Evolutionary conservation across 140 eudicot genomes (phyloP).

Genomic region (Flaveria floridana): DNA sequence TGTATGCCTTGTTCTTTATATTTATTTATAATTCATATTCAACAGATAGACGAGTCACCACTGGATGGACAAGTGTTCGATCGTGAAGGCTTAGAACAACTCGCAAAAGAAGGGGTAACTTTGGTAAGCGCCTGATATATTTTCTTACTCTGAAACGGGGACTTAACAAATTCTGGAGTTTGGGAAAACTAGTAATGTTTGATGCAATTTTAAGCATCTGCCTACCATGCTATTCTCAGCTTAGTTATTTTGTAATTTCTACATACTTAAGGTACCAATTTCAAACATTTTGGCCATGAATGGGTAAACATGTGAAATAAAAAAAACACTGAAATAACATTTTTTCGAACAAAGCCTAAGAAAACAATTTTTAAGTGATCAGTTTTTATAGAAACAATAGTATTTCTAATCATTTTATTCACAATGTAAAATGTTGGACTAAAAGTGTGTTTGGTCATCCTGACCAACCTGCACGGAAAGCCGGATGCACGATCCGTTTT

Average conservation of each 20-base stretch:
- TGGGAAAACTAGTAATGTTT: neutral
- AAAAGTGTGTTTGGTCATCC: neutral
- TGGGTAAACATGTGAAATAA: neutral
- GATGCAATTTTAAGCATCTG: neutral
- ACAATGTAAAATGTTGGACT: neutral
- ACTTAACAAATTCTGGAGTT: neutral
- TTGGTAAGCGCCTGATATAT: conserved; percentile 44
- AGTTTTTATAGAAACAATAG: neutral
- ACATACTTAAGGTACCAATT: neutral
- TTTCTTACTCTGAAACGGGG: neutral
- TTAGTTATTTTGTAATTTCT: neutral
- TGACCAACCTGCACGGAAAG: neutral
- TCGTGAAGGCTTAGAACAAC: conserved; percentile 89
- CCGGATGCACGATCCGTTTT: neutral
- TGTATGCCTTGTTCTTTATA: conserved; percentile 2
- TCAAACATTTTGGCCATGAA: conserved; percentile 1
- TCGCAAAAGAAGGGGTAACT: conserved; percentile 93
- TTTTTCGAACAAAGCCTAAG: neutral
- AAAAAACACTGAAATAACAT: neutral
- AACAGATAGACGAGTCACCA: conserved; percentile 95
- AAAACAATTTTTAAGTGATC: neutral
- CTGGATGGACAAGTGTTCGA: conserved; percentile 87
- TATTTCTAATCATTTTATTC: neutral
- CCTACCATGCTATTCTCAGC: neutral
- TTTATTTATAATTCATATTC: neutral